Base-by-base conservation (phyloP, 2,329 filamentous ascomycete species). In the Claviceps monticola region DNA sequence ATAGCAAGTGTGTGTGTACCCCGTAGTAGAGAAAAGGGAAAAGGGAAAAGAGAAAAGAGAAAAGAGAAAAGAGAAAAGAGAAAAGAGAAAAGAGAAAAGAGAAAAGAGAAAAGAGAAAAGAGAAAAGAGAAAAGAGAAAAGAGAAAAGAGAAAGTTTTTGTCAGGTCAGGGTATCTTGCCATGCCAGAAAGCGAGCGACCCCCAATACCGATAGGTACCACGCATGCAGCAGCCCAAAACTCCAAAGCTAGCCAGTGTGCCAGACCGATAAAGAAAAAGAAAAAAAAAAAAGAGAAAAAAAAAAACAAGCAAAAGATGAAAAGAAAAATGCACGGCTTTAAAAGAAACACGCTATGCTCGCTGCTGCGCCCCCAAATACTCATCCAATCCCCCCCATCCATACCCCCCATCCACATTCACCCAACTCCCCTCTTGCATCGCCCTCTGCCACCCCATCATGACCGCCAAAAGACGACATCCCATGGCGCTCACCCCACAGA, bases 361-460 rank as follows among this genome's bases (percentile, higher is more conserved):
- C 14, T 42, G 37, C 23, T 23, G 17, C 19, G n/a, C 21, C 29
- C 48, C 29, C 13, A 36, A 7, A 58, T 56, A 66, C 62, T 66
- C 67, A 29, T 64, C 60, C 48, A 74, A 64, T 14, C 71, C 74
- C 7, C 66, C 74, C 84, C 84, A 88, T 13, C 73, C 72, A 58
- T 76, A 81, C 13, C 75, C 74, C 1, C 83, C 84, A 63, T 91
- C 86, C n/a, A 95, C 78, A 66, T 94, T 94, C 53, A 80, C 73
- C 86, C 88, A 94, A 45, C 74, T 72, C 1, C 73, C 74, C 17
- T 73, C 65, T 37, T 71, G 71, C 55, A 88, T 74, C 5, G 76
- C 80, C 34, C 72, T 74, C 39, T 90, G 83, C 86, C 86, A 90
- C 0, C 88, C 88, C 80, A 93, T 81, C 83, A 94, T 89, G 42